phyloP scores from a whole-genome alignment of 257 asterid genomes.

The Mentha longifolia region DNA sequence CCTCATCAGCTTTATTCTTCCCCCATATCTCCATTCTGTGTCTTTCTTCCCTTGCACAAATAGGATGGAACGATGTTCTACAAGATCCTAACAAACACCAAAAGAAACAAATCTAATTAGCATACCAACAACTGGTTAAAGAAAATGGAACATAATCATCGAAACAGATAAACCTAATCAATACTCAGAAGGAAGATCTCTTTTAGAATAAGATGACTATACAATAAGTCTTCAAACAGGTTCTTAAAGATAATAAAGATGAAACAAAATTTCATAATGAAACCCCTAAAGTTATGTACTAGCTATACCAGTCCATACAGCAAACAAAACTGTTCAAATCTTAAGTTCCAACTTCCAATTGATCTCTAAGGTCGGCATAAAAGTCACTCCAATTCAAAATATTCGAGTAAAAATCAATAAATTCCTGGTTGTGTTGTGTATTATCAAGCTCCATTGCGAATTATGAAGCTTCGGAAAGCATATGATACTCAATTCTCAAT shows the following conservation, averaged over 20 bases:
- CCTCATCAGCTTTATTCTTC: constrained; percentile 92
- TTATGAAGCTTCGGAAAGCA: background rate
- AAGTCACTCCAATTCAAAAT: background rate
- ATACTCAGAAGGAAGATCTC: constrained; percentile 12
- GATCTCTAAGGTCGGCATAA: background rate
- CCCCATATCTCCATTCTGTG: constrained; percentile 99
- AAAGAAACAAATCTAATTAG: constrained; percentile 40
- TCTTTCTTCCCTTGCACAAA: constrained; percentile 95
- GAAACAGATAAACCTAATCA: background rate
- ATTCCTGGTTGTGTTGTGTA: background rate
- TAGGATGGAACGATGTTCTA: constrained; percentile 97
- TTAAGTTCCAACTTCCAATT: background rate
- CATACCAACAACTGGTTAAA: constrained; percentile 26
- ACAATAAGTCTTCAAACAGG: constrained; percentile 2
- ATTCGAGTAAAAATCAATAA: background rate
- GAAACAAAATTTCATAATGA: background rate
- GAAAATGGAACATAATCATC: background rate
- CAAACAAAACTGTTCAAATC: background rate
- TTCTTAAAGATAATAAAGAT: background rate
- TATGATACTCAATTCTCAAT: background rate
- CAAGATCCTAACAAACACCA: constrained; percentile 77
- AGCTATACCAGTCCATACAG: constrained; percentile 13
- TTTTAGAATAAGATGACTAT: constrained; percentile 11
- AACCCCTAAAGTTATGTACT: constrained; percentile 1
- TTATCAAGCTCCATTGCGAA: background rate